Evolutionary conservation across 2,329 filamentous ascomycete species (phyloP).

Genomic region (Sarocladium kiliense): DNA sequence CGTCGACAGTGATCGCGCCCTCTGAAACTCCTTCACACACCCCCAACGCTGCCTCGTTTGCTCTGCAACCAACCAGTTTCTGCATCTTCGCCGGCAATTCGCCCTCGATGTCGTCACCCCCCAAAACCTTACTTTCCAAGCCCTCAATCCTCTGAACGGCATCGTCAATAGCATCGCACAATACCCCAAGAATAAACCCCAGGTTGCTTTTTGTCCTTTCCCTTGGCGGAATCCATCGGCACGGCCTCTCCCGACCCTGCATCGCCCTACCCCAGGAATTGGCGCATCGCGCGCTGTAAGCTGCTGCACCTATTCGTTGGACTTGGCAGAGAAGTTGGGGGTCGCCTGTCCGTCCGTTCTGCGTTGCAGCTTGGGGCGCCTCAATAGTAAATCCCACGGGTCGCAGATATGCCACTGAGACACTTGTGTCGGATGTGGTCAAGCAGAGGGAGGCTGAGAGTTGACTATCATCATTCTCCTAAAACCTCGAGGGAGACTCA

Average conservation of each 20-base stretch:
- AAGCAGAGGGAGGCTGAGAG: neutral
- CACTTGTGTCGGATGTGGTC: neutral
- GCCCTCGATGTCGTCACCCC: neutral
- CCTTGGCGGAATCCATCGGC: slow-evolving; percentile 9
- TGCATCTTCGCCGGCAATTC: neutral
- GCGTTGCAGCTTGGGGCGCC: neutral
- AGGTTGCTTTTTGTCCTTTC: neutral
- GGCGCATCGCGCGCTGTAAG: neutral
- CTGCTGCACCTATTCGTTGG: neutral
- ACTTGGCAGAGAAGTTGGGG: neutral
- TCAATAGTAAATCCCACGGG: neutral
- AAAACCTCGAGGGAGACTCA: neutral
- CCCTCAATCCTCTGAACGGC: neutral
- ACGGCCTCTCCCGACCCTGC: slow-evolving; percentile 7
- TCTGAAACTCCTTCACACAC: neutral
- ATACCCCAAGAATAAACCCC: neutral
- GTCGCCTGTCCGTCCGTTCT: neutral
- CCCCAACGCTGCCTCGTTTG: neutral
- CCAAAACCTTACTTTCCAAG: neutral
- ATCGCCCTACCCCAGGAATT: slow-evolving; percentile 8
- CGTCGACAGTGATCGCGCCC: neutral
- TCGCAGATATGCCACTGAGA: neutral
- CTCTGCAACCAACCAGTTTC: neutral
- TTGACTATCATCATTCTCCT: neutral
- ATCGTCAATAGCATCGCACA: neutral